These are phyloP conservation scores for Begonia fuchsioides DNA, from an alignment of 306 rosid species.

Conservation along the genomic window DNA sequence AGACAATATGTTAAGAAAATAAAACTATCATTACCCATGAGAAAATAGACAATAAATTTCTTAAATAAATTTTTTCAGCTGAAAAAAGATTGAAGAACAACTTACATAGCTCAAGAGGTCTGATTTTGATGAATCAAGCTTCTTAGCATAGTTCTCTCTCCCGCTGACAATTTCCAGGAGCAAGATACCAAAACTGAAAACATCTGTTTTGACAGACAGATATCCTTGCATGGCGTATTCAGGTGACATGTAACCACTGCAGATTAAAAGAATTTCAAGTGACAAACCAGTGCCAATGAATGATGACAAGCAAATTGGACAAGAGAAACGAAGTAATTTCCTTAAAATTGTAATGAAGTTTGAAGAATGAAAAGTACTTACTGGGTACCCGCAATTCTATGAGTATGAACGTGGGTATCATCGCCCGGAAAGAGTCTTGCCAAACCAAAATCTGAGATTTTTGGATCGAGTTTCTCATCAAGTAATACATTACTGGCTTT, in stretches of 20 bases:
- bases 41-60: too few species aligned
- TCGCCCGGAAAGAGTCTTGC: constrained; percentile 94
- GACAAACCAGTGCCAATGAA: background rate
- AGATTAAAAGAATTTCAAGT: background rate
- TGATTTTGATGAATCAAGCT: constrained; percentile 35
- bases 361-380: constrained; percentile 32
- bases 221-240: constrained; percentile 84
- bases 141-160: constrained; percentile 44
- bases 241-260: constrained; percentile 91
- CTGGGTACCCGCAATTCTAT: constrained; percentile 81
- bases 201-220: constrained; percentile 72
- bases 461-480: constrained; percentile 61
- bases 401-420: constrained; percentile 68
- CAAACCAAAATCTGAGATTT: constrained; percentile 80
- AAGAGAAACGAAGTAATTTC: too few species aligned
- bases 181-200: constrained; percentile 75
- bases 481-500: constrained; percentile 81
- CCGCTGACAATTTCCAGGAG: constrained; percentile 77
- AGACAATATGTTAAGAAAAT: too few species aligned
- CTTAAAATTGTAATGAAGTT: too few species aligned
- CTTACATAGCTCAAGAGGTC: constrained; percentile 77
- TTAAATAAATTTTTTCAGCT: too few species aligned
- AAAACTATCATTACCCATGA: too few species aligned
- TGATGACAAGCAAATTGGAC: background rate
- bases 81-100: background rate